Evolutionary conservation across 2,329 filamentous ascomycete species (phyloP).

Genomic region (Sclerotinia trifoliorum): DNA sequence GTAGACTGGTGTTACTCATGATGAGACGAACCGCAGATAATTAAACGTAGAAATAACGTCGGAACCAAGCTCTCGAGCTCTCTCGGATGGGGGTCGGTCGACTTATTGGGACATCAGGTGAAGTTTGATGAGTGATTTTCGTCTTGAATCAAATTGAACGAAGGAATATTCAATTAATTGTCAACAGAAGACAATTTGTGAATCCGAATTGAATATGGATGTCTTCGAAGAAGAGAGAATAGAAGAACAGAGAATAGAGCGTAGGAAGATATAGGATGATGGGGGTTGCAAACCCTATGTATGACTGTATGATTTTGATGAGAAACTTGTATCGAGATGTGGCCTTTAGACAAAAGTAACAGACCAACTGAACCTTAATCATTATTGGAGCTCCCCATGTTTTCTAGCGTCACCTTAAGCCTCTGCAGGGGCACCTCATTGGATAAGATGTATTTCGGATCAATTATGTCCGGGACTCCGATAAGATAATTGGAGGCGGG

Average conservation of each 20-base stretch:
- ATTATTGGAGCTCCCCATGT: slow-evolving; percentile 17
- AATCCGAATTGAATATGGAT: background rate
- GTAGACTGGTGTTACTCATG: slow-evolving; percentile 29
- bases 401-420: background rate
- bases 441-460: background rate
- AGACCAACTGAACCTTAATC: background rate
- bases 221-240: background rate
- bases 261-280: background rate
- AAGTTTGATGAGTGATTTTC: background rate
- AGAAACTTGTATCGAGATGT: slow-evolving; percentile 10
- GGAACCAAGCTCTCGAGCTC: slow-evolving; percentile 17
- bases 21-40: slow-evolving; percentile 15
- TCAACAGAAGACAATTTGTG: background rate
- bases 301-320: slow-evolving; percentile 3
- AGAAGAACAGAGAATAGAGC: background rate
- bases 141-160: background rate
- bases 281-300: background rate
- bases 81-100: slow-evolving; percentile 13
- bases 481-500: background rate
- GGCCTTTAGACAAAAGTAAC: slow-evolving; percentile 13
- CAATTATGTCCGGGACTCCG: background rate
- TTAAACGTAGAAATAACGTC: background rate
- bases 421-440: background rate
- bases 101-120: slow-evolving; percentile 19
- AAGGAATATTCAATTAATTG: background rate